Percentiles rank a stretch among this genome's conserved stretches.
Conservation (phyloP, 345 rosid species). For the Citrus cavaleriei region DNA sequence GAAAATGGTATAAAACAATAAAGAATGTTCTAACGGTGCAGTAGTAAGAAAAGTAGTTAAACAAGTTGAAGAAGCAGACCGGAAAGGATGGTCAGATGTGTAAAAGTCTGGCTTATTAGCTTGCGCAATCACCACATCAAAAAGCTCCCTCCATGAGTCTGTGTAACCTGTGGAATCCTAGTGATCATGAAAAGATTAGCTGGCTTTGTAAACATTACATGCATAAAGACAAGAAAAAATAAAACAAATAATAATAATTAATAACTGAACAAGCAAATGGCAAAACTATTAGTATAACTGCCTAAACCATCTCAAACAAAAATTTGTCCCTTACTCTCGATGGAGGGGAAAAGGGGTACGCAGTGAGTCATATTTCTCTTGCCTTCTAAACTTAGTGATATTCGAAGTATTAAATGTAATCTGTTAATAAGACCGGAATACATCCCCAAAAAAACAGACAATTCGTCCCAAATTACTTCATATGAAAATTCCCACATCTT, state of each 20-base stretch:
- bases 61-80: constrained; percentile 40
- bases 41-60: constrained; percentile 1
- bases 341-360: not conserved
- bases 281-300: not conserved
- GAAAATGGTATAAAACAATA: not conserved
- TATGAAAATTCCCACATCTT: not conserved
- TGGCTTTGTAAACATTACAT: not conserved
- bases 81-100: constrained; percentile 90
- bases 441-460: not conserved
- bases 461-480: not conserved
- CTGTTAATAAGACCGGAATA: not conserved
- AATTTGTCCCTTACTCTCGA: not conserved
- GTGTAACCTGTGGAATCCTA: constrained; percentile 62
- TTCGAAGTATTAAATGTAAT: not conserved
- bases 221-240: not conserved
- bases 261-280: not conserved
- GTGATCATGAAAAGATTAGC: constrained; percentile 22
- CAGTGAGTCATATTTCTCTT: not conserved
- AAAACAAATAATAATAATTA: not conserved
- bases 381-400: not conserved
- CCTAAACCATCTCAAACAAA: not conserved
- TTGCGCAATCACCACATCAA: constrained; percentile 94
- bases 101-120: constrained; percentile 94
- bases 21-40: not conserved
- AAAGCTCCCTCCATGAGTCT: constrained; percentile 91